Percentiles rank a stretch among this genome's conserved stretches.
Conservation (phyloP, 805 yeast genomes). For the Nakazawaea ishiwadae region DNA sequence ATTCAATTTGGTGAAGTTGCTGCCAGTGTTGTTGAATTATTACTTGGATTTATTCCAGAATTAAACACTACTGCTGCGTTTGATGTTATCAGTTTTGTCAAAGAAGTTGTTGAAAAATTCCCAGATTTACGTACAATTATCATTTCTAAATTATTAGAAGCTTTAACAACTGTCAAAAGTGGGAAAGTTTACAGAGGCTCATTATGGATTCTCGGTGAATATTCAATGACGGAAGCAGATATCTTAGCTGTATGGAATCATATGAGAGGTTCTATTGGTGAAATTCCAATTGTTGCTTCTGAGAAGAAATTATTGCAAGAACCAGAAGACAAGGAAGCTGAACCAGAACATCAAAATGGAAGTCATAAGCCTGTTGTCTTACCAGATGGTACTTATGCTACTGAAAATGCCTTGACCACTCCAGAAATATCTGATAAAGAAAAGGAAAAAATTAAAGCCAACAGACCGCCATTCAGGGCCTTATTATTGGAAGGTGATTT, state of each 20-base stretch:
- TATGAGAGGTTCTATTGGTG: conserved; percentile 80
- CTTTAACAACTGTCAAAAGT: conserved; percentile 67
- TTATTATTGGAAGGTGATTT: conserved; percentile 84
- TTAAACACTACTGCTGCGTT: conserved; percentile 80
- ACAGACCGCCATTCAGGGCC: conserved; percentile 67
- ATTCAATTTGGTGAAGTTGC: conserved; percentile 88
- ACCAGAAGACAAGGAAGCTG: conserved; percentile 28
- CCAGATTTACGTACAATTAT: conserved; percentile 71
- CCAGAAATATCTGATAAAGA: conserved; percentile 24
- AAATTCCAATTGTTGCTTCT: conserved; percentile 80
- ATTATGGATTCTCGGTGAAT: conserved; percentile 95
- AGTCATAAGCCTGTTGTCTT: conserved; percentile 71
- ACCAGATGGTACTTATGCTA: conserved; percentile 99
- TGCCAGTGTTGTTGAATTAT: conserved; percentile 79
- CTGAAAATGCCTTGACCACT: conserved; percentile 76
- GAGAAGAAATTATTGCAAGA: conserved; percentile 46
- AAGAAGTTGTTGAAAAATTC: conserved; percentile 90
- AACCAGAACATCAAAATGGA: conserved; percentile 23
- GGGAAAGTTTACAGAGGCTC: conserved; percentile 93
- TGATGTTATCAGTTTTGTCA: conserved; percentile 87
- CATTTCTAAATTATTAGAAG: conserved; percentile 52
- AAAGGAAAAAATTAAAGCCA: conserved; percentile 26
- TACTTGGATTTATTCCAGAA: conserved; percentile 82
- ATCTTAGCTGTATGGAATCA: conserved; percentile 85
- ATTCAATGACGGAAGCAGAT: conserved; percentile 62